These are phyloP conservation scores for Cardiosporidium cionae DNA, from an alignment of 169 alveolate genomes.

Conservation along the genomic window DNA sequence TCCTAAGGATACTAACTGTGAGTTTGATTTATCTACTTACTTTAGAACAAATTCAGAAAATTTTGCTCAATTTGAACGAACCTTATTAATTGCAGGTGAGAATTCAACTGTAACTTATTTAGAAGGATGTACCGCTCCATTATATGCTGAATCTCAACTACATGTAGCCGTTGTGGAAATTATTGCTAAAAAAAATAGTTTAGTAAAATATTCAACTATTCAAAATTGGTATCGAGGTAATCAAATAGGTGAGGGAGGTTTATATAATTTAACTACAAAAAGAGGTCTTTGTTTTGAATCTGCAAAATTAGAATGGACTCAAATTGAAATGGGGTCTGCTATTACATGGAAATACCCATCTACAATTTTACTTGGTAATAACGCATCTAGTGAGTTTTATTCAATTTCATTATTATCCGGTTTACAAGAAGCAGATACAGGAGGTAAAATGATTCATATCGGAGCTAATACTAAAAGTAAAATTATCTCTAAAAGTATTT, in stretches of 20 bases:
- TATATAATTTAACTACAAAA: constrained; percentile 33
- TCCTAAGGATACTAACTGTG: not conserved
- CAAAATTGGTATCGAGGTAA: constrained; percentile 34
- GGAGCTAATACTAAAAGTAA: constrained; percentile 4
- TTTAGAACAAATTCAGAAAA: constrained; percentile 19
- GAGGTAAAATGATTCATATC: constrained; percentile 28
- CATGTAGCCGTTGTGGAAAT: constrained; percentile 41
- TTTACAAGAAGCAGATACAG: constrained; percentile 26
- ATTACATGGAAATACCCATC: constrained; percentile 27
- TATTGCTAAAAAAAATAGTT: not conserved
- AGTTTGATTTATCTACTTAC: constrained; percentile 20
- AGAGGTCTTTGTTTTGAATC: constrained; percentile 12
- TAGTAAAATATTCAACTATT: constrained; percentile 13
- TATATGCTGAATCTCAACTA: constrained; percentile 9
- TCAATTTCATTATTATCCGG: constrained; percentile 8
- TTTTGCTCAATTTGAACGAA: constrained; percentile 30
- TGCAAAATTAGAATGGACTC: constrained; percentile 6
- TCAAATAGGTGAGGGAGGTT: constrained; percentile 27
- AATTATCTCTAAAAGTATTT: constrained; percentile 25
- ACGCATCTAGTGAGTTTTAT: constrained; percentile 5
- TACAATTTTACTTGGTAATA: constrained; percentile 12
- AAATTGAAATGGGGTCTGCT: constrained; percentile 23
- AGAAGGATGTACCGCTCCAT: constrained; percentile 38
- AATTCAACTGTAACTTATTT: constrained; percentile 3
- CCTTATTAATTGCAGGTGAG: constrained; percentile 11